Evolutionary conservation across 352 stramenopile genomes (phyloP), one percentile per base, ranked within the genome.

Genomic region (Globisporangium alternatum): DNA sequence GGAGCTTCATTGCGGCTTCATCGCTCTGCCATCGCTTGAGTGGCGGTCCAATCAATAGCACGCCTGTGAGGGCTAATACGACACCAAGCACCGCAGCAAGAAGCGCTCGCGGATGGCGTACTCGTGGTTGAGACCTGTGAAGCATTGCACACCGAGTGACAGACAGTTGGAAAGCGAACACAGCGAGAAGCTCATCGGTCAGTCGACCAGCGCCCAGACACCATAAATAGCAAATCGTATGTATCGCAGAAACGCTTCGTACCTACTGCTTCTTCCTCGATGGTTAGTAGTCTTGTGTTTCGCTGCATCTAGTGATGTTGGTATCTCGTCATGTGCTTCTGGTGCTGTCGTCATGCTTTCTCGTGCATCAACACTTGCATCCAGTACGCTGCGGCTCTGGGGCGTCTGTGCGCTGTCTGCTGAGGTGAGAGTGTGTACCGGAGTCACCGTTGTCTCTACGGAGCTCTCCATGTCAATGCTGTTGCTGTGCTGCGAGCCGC

Each of bases 1-100:
- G 33, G 37, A 57, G 7, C 17, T 49, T 15, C 17, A 55, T 5
- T 12, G 48, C 21, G 7, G 25, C n/a, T 25, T 62, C 41, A 35
- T 59, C 44, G n/a, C 49, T 65, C 31, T 61, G 64, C 64, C 64
- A 70, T 13, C n/a, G 30, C 31, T 47, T 37, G 21, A 70, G 39
- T 10, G 57, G 31, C 0, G 64, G 51, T 13, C 39, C 57, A 35
- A 70, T 37, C 33, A 60, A 21, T 17, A 22, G 12, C 7, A 61
- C 19, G 25, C 64, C 55, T 2, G 41, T 19, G 7, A 44, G 0
- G 0, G 49, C 25, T 31, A 70, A 31, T 17, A 70, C 22, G 15
- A 33, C 17, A 22, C 2, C 28, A 17, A 65, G 33, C 25, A 25
- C 21, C 25, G 31, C 13, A 3, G 30, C 56, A 22, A 64, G n/a